Base-by-base conservation (phyloP, 441 rosid species). In the Pelargonium myrrhifolium region DNA sequence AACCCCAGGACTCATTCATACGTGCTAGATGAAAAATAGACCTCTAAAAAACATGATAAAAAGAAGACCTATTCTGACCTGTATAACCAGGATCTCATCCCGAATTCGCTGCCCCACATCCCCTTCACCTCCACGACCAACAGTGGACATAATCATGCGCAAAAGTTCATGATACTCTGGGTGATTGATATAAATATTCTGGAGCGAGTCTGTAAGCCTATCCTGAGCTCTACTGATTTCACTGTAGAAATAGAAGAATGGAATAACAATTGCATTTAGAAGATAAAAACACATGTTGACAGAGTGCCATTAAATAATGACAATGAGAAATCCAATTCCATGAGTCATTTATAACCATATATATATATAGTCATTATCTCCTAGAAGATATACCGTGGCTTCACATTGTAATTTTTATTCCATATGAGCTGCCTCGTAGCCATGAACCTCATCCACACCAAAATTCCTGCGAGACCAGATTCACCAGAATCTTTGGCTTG, bases 381-480 rank as follows among this genome's bases (percentile, higher is more conserved):
- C 5, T 49, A 45, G 39, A 58, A 70, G 65, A 22, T 28, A 18
- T 86, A 94, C 99, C 99, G 87, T 70, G 99, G 99, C 82, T 94
- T 94, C 78, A 94, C 99, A 70, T 94, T 94, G 81, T 94, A 94
- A 83, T 92, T 89, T 81, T 92, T 94, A 80, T 94, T 94, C 99
- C 99, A 94, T 80, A 87, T 85, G 64, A 94, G 97, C 82, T 92
- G 99, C 75, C 99, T 86, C 35, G 92, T 87, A 64, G 99, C 97
- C 99, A 94, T 94, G 82, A 92, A 94, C 82, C 99, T 86, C 97
- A 92, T 89, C 99, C 99, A 94, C 68, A 89, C 99, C 78, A 94
- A 84, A 76, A 94, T 83, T 73, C 89, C 99, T 14, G 96, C 92
- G 56, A 94, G 74, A 68, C 97, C 98, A 76, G 86, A 75, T 66